Percentiles rank a stretch among this genome's conserved stretches.
Conservation (phyloP, 2,329 filamentous ascomycete species). For the Aspergillus flavus region DNA sequence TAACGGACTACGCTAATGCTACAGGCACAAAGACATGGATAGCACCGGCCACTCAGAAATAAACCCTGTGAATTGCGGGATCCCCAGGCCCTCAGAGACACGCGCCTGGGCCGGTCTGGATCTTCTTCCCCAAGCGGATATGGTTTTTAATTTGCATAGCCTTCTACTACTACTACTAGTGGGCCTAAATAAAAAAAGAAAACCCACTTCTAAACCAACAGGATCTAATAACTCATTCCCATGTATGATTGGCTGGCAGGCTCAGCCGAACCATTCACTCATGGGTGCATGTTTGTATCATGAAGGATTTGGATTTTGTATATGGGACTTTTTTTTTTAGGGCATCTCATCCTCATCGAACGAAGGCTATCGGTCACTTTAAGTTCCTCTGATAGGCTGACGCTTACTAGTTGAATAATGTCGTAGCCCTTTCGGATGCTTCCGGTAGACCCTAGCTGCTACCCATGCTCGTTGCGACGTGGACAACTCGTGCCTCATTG, state of each 20-base stretch:
- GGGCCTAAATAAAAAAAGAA: background rate
- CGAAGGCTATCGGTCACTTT: background rate
- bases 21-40: background rate
- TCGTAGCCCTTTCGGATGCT: background rate
- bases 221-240: background rate
- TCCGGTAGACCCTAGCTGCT: slow-evolving; percentile 1
- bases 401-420: background rate
- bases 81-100: slow-evolving; percentile 1
- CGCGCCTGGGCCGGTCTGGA: slow-evolving; percentile 14
- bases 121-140: background rate
- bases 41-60: background rate
- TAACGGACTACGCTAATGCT: background rate
- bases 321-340: background rate
- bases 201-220: background rate
- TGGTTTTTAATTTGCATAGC: background rate
- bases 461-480: background rate
- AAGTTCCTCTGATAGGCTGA: background rate
- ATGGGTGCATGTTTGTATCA: background rate
- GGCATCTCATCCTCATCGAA: background rate
- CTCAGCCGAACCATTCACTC: background rate
- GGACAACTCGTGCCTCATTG: slow-evolving; percentile 5
- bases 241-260: background rate
- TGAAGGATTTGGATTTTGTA: background rate
- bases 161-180: background rate
- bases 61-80: background rate